phyloP scores from a whole-genome alignment of 2,329 filamentous ascomycete species.

The Apiospora arundinis region DNA sequence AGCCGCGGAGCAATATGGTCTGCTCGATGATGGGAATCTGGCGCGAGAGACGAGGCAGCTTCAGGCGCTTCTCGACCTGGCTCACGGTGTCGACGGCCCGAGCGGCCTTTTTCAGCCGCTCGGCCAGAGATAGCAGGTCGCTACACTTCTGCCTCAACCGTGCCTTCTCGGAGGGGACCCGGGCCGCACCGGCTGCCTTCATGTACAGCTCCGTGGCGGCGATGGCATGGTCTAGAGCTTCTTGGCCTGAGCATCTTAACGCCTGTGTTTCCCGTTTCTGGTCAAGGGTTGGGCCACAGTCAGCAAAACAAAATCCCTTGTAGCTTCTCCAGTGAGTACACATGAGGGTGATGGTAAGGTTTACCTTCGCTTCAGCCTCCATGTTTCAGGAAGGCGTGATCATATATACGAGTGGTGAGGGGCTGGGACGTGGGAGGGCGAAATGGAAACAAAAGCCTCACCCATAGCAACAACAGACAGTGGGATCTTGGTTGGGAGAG shows the following conservation, averaged over 20 bases:
- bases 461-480: slow-evolving; percentile 12
- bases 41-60: slow-evolving; percentile 56
- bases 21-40: slow-evolving; percentile 73
- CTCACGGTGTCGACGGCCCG: slow-evolving; percentile 31
- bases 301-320: not conserved
- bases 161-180: slow-evolving; percentile 66
- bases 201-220: slow-evolving; percentile 82
- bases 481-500: not conserved
- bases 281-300: slow-evolving; percentile 20
- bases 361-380: slow-evolving; percentile 55
- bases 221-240: slow-evolving; percentile 78
- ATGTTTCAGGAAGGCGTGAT: slow-evolving; percentile 34
- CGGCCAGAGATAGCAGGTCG: slow-evolving; percentile 73
- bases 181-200: slow-evolving; percentile 70
- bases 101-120: slow-evolving; percentile 69
- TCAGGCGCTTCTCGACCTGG: slow-evolving; percentile 34
- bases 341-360: not conserved
- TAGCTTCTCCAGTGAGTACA: not conserved
- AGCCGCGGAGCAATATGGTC: slow-evolving; percentile 77
- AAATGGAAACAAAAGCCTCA: slow-evolving; percentile 15
- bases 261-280: slow-evolving; percentile 62
- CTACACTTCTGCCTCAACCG: slow-evolving; percentile 73
- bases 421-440: not conserved
- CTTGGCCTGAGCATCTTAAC: slow-evolving; percentile 57
- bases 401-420: not conserved